These are phyloP conservation scores for Platanthera zijinensis DNA, from an alignment of 106 monocot species.

Conservation along the genomic window DNA sequence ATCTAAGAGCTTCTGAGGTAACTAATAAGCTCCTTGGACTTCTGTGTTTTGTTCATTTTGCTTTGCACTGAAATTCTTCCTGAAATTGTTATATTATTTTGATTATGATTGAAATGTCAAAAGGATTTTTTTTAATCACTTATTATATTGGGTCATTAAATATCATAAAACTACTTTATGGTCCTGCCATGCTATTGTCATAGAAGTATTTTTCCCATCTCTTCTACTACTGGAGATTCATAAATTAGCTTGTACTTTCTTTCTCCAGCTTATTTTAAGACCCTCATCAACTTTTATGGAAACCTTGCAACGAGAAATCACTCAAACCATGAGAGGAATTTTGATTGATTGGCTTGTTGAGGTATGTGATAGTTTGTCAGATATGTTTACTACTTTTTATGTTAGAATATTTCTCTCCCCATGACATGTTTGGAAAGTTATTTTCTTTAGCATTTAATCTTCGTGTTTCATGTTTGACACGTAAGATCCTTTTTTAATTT, in stretches of 20 bases:
- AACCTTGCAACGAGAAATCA: conserved; percentile 69
- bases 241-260: conserved; percentile 2
- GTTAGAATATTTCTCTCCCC: background rate
- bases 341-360: conserved; percentile 97
- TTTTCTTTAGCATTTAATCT: background rate
- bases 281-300: conserved; percentile 71
- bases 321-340: conserved; percentile 74
- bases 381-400: background rate
- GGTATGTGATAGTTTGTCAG: conserved; percentile 29
- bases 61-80: background rate
- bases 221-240: background rate
- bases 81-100: conserved; percentile 2
- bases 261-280: conserved; percentile 54
- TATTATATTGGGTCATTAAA: background rate
- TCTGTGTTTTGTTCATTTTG: background rate
- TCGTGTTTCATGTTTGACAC: background rate
- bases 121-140: background rate
- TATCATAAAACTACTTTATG: background rate
- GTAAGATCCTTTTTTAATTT: background rate
- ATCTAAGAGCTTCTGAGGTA: conserved; percentile 73
- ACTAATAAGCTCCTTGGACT: background rate
- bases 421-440: background rate
- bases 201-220: background rate
- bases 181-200: background rate
- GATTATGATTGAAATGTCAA: background rate